Evolutionary conservation across 2,329 filamentous ascomycete species (phyloP), one percentile per base, ranked within the genome.

Genomic region (Cladosporium sp.): DNA sequence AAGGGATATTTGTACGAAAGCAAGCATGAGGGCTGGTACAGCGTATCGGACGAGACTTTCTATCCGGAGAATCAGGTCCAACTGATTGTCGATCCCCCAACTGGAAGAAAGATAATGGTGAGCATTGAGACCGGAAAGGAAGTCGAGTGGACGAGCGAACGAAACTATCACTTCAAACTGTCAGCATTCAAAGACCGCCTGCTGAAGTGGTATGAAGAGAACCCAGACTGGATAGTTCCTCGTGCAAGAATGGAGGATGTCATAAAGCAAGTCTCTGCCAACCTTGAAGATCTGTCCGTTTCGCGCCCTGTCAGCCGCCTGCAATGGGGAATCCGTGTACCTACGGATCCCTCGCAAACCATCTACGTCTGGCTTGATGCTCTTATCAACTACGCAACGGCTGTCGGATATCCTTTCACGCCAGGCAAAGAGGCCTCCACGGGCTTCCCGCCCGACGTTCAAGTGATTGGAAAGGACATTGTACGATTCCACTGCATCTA

Each of bases 291-390:
- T 65, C 77, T 98, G 12, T 96, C 90, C 3, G 81, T 96, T 43
- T 97, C 92, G 2, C 79, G 94, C 22, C 93, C 93, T 0, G 74
- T 78, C 3, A 81, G 84, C 49, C 80, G 93, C 41, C 70, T 97
- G 35, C 79, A 74, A 19, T 98, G 93, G 93, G 93, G 93, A 3
- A 86, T 98, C 50, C 83, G 78, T 6, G 93, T 96, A 20, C 93
- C 93, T 0, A 84, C 84, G 47, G 93, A 98, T 61, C 73, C 79
- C 0, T 80, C 75, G 15, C 93, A 97, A 69, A 97, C 91, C 2
- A 92, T 98, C 51, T 98, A 98, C 63, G 94, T 98, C 27, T 98
- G 93, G 93, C 79, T 98, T 0, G 94, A 98, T 69, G 93, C 93
- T 1, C 79, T 98, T 25, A 78, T 97, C 61, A 98, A 96, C 68